phyloP scores from a whole-genome alignment of 495 filamentous ascomycete genomes.

The Trichocladium uniseriatum region DNA sequence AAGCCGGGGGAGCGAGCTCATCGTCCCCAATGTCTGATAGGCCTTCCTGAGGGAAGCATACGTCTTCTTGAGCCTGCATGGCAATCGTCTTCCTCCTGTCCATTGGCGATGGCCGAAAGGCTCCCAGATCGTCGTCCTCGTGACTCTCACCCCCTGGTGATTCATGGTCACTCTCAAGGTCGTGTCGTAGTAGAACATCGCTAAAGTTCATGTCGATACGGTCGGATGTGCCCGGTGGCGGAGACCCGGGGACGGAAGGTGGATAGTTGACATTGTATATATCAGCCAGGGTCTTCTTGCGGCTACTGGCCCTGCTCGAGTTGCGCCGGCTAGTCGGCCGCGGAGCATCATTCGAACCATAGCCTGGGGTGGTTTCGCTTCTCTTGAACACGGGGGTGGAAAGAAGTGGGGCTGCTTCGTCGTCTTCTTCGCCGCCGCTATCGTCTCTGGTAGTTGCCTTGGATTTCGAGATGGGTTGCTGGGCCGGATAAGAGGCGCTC shows the following conservation, averaged over 20 bases:
- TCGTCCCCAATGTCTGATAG: conserved; percentile 75
- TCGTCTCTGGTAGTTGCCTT: conserved; percentile 24
- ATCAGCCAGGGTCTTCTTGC: conserved; percentile 25
- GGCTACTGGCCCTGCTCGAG: conserved; percentile 34
- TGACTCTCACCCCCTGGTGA: conserved; percentile 25
- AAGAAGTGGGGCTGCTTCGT: conserved; percentile 54
- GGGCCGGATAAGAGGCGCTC: conserved; percentile 29
- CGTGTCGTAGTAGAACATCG: conserved; percentile 64
- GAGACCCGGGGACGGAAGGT: conserved; percentile 82
- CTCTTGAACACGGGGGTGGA: conserved; percentile 28
- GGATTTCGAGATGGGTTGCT: conserved; percentile 27
- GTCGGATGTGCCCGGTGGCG: conserved; percentile 45
- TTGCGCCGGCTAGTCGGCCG: conserved; percentile 27
- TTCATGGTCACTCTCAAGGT: conserved; percentile 31
- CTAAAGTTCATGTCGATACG: conserved; percentile 56
- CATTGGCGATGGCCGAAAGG: conserved; percentile 25
- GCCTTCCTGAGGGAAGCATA: conserved; percentile 79
- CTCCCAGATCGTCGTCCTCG: conserved; percentile 30
- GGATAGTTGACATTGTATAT: conserved; percentile 89
- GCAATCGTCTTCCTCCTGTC: conserved; percentile 42
- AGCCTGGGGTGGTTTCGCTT: conserved; percentile 25
- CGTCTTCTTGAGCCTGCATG: conserved; percentile 66
- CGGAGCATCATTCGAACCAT: conserved; percentile 30
- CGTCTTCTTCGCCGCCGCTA: conserved; percentile 35
- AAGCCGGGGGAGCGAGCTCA: conserved; percentile 36